phyloP scores from a whole-genome alignment of 2,329 filamentous ascomycete species.

The Epichloe sibirici region DNA sequence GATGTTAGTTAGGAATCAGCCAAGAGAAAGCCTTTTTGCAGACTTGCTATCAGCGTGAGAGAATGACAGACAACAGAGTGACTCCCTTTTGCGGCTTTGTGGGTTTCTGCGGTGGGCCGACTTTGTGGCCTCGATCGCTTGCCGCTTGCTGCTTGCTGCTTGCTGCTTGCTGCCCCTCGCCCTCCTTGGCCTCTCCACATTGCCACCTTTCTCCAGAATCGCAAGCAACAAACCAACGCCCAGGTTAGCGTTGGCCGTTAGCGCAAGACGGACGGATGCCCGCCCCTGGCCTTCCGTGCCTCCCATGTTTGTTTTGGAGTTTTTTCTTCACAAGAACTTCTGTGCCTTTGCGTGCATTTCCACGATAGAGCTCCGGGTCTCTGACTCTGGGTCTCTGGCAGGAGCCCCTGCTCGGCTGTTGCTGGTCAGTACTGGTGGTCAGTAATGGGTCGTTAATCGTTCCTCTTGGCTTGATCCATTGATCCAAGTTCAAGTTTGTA shows the following conservation, averaged over 20 bases:
- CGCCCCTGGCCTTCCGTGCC: slow-evolving; percentile 5
- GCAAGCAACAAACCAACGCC: slow-evolving; percentile 5
- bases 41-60: background rate
- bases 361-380: background rate
- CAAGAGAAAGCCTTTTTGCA: background rate
- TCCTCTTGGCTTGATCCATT: too few species aligned
- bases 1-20: background rate
- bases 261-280: slow-evolving; percentile 7
- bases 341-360: background rate
- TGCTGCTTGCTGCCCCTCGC: background rate
- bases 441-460: background rate
- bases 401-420: background rate
- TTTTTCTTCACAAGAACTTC: background rate
- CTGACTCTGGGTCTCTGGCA: background rate
- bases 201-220: slow-evolving; percentile 1
- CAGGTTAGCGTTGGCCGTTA: slow-evolving; percentile 8
- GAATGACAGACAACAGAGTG: background rate
- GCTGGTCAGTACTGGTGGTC: background rate
- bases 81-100: background rate
- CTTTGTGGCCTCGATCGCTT: background rate
- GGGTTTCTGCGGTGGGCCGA: too few species aligned
- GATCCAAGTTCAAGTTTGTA: background rate
- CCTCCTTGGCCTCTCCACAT: slow-evolving; percentile 1
- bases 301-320: background rate
- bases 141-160: background rate